Percentiles rank a stretch among this genome's conserved stretches.
These are phyloP conservation scores for Blastobotrys raffinosifermentans DNA, from an alignment of 1,139 yeast species.

Conservation along the genomic window DNA sequence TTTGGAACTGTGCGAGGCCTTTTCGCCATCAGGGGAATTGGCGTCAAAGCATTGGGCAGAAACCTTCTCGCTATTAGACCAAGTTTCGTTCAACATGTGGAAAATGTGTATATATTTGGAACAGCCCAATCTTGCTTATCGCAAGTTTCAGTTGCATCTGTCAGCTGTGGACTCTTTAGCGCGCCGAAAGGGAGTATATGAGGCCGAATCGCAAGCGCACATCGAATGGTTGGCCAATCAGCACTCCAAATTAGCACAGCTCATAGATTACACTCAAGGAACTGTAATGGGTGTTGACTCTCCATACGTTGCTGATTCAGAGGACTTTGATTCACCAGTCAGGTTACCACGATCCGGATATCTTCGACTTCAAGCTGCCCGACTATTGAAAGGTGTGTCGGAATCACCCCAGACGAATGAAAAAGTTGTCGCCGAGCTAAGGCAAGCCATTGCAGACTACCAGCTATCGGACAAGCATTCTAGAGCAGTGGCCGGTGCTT, in stretches of 20 bases:
- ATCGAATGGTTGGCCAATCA: slow-evolving; percentile 37
- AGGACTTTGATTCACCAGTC: slow-evolving; percentile 27
- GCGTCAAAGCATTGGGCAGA: slow-evolving; percentile 36
- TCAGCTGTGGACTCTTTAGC: slow-evolving; percentile 38
- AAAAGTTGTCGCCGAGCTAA: slow-evolving; percentile 25
- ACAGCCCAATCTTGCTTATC: slow-evolving; percentile 52
- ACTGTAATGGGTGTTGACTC: slow-evolving; percentile 30
- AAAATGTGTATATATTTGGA: slow-evolving; percentile 58
- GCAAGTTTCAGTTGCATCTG: slow-evolving; percentile 60
- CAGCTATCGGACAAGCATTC: slow-evolving; percentile 11
- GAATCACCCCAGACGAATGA: slow-evolving; percentile 14
- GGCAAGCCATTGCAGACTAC: slow-evolving; percentile 21
- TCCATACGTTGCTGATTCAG: slow-evolving; percentile 3
- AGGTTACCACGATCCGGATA: slow-evolving; percentile 45
- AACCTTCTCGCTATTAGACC: slow-evolving; percentile 49
- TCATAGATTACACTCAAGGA: slow-evolving; percentile 41
- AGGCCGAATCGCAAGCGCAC: slow-evolving; percentile 8
- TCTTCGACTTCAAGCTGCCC: slow-evolving; percentile 39
- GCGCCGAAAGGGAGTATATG: slow-evolving; percentile 19
- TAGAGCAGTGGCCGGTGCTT: slow-evolving; percentile 39
- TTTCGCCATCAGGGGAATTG: slow-evolving; percentile 15
- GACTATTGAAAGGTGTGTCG: slow-evolving; percentile 21
- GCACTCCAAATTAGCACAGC: slow-evolving; percentile 51
- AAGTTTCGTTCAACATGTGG: slow-evolving; percentile 56
- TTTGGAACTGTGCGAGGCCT: slow-evolving; percentile 34